A percentile compares a stretch with the other conserved stretches of the same genome.
Conservation (phyloP, 768 basidiomycete species). For the Hebeloma cylindrosporum region DNA sequence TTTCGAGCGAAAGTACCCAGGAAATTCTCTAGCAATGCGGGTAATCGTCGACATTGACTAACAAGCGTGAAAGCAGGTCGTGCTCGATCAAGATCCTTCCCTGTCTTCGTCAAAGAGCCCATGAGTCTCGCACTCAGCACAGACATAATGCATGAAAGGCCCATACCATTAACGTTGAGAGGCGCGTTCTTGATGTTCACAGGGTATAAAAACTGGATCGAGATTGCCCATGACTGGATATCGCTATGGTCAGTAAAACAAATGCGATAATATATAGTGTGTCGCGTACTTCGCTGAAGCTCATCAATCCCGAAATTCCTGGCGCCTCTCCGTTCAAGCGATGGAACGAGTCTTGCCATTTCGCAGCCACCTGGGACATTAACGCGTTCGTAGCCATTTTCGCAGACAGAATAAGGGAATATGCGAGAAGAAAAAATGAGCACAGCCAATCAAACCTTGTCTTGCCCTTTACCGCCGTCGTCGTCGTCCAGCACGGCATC, state of each 20-base stretch:
- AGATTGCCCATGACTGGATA: conserved; percentile 58
- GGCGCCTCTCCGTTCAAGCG: conserved; percentile 57
- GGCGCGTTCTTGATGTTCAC: conserved; percentile 40
- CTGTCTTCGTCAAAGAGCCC: conserved; percentile 7
- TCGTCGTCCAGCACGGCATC: too few relatives aligned
- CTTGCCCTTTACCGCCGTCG: too few relatives aligned
- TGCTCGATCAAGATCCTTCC: conserved; percentile 48
- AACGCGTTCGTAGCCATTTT: conserved; percentile 65
- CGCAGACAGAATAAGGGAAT: too few relatives aligned
- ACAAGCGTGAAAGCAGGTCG: conserved; percentile 59
- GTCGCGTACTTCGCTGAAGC: conserved; percentile 56
- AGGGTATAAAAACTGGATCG: conserved; percentile 55
- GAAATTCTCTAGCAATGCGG: conserved; percentile 67
- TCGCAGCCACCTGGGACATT: conserved; percentile 62
- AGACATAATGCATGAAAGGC: not conserved
- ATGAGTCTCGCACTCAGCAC: conserved; percentile 3
- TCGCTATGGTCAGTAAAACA: not conserved
- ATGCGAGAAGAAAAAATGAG: too few relatives aligned
- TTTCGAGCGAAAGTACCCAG: conserved; percentile 50
- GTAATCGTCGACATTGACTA: conserved; percentile 57
- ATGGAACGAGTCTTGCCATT: conserved; percentile 73
- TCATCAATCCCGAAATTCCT: conserved; percentile 64
- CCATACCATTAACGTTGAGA: conserved; percentile 10
- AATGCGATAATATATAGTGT: not conserved
- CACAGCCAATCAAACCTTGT: too few relatives aligned